phyloP scores from a whole-genome alignment of 225 moss, liverwort and hornwort species.

The Neckera pumila region DNA sequence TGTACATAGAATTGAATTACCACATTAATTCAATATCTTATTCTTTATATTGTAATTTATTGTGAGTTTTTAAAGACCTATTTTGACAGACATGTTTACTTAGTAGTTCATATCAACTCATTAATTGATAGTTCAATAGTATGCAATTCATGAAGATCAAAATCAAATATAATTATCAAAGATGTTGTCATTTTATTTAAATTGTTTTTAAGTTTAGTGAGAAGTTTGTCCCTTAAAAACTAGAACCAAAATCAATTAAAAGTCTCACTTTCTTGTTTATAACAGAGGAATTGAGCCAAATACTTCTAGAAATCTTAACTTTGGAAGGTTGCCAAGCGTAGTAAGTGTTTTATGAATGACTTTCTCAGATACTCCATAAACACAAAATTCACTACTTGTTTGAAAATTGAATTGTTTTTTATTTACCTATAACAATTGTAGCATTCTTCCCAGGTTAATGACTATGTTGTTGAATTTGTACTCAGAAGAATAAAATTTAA shows the following conservation, averaged over 20 bases:
- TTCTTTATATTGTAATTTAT: too few relatives aligned
- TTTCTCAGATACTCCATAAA: too few relatives aligned
- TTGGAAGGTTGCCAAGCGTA: accelerated
- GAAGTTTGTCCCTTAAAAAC: accelerated
- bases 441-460: too few relatives aligned
- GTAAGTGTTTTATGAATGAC: too few relatives aligned
- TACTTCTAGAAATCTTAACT: neutral
- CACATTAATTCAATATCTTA: neutral
- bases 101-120: neutral
- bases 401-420: too few relatives aligned
- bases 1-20: too few relatives aligned
- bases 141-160: neutral
- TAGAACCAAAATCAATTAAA: accelerated
- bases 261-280: neutral
- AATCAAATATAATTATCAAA: too few relatives aligned
- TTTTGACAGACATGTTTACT: neutral
- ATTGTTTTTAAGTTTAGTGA: neutral
- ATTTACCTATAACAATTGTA: too few relatives aligned
- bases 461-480: neutral
- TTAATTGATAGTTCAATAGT: too few relatives aligned
- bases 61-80: accelerated
- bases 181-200: too few relatives aligned
- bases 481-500: accelerated
- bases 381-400: accelerated
- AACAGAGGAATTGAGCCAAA: too few relatives aligned